Evolutionary conservation across 208 protist species (phyloP), one percentile per base, ranked within the genome.

Genomic region (Crithidia fasciculata): DNA sequence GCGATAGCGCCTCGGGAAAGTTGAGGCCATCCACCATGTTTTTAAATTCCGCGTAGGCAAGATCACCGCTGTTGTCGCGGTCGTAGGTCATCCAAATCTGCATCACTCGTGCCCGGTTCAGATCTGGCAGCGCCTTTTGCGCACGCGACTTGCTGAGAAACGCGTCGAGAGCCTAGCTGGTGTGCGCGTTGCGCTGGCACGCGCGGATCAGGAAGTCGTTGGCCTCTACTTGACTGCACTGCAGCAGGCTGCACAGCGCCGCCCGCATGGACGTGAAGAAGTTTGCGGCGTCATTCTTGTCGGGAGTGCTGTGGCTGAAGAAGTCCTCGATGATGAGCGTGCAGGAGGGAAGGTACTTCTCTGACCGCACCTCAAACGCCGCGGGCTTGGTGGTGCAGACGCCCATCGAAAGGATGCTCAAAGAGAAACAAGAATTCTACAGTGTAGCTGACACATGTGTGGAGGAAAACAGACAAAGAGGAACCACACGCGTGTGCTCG

Each of bases 51-150:
- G 15, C 5, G 54, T 69, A 62, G 50, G 67, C 66, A 4, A 92
- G 74, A 40, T 86, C 78, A 43, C 82, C 78, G 58, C 76, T 87
- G 61, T 80, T 67, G 60, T 85, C 74, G 19, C 41, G 56, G 72
- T 87, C 80, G 68, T 82, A 85, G 37, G 70, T 79, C 74, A 87
- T 83, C 82, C 84, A 88, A 58, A 84, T 76, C 50, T 81, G 78
- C 82, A 89, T 84, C 36, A 82, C 73, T 41, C 75, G 82, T 36
- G 79, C 61, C 39, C 77, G 84, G 44, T 87, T 78, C 18, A 81
- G 55, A 64, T 89, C 77, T 41, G 77, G 82, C 43, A 72, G 0
- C 9, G 80, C 62, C 43, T 52, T 57, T 19, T 40, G 18, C 5
- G 41, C 66, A 18, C 62, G 66, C 0, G 69, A 54, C 36, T 80